phyloP scores from a whole-genome alignment of 805 yeast species.

The Barnettozyma wickerhamii region DNA sequence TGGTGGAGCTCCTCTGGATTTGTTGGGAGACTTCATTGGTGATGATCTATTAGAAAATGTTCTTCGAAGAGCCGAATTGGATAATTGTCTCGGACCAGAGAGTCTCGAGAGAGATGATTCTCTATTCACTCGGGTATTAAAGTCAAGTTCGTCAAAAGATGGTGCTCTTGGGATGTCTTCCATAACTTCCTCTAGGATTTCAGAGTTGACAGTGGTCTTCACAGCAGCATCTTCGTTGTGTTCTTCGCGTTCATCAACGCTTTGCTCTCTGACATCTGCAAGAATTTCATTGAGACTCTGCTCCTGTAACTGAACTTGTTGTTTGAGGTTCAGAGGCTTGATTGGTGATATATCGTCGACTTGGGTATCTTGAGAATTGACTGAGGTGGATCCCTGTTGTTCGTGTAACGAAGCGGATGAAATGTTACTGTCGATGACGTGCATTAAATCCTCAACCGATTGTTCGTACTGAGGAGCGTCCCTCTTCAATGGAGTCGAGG shows the following conservation, averaged over 20 bases:
- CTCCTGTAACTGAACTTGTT: slow-evolving; percentile 6
- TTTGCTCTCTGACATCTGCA: neutral
- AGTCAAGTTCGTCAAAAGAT: slow-evolving; percentile 31
- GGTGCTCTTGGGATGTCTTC: slow-evolving; percentile 24
- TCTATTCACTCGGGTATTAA: slow-evolving; percentile 27
- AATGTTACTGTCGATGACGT: slow-evolving; percentile 25
- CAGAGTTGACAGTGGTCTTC: slow-evolving; percentile 3
- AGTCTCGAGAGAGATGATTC: slow-evolving; percentile 23
- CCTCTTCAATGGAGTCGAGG: slow-evolving; percentile 22
- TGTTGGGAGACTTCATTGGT: slow-evolving; percentile 7
- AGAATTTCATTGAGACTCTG: slow-evolving; percentile 1
- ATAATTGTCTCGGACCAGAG: slow-evolving; percentile 28
- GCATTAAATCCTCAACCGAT: slow-evolving; percentile 37
- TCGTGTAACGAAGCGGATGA: slow-evolving; percentile 19
- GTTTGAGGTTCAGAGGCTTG: slow-evolving; percentile 25
- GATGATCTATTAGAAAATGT: slow-evolving; percentile 17
- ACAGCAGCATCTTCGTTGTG: neutral
- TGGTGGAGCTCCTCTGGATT: neutral
- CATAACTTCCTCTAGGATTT: slow-evolving; percentile 13
- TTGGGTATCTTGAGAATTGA: slow-evolving; percentile 8
- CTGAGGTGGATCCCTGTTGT: slow-evolving; percentile 1
- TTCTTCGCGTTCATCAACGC: neutral
- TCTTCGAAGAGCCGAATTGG: slow-evolving; percentile 18
- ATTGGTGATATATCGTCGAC: slow-evolving; percentile 21
- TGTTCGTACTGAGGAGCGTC: slow-evolving; percentile 16